A percentile compares a stretch with the other conserved stretches of the same genome.
These are phyloP conservation scores for Penicillium sp. DNA, from an alignment of 2,329 filamentous ascomycete species.

Conservation along the genomic window DNA sequence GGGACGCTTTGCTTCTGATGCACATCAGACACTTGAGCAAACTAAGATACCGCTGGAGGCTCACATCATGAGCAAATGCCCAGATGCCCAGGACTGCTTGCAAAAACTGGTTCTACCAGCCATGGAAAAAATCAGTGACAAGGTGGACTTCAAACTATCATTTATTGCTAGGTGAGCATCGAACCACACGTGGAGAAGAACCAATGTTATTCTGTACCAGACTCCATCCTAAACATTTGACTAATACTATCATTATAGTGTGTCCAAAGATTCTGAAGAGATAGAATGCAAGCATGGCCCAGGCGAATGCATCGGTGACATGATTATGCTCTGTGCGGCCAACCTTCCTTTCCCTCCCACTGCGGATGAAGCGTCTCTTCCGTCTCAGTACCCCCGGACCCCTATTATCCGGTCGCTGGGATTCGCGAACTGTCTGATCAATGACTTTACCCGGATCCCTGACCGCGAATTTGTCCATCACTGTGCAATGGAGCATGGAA, in stretches of 20 bases:
- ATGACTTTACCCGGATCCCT: constrained; percentile 74
- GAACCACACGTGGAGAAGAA: background rate
- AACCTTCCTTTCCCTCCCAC: constrained; percentile 53
- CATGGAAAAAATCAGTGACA: constrained; percentile 77
- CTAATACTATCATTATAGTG: constrained; percentile 39
- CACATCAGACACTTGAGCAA: background rate
- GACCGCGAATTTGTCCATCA: constrained; percentile 73
- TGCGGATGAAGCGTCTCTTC: constrained; percentile 16
- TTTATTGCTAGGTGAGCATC: constrained; percentile 74
- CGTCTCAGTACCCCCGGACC: constrained; percentile 62
- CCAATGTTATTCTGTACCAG: background rate
- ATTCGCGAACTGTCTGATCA: constrained; percentile 86
- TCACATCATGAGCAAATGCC: constrained; percentile 97
- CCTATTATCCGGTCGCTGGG: constrained; percentile 80
- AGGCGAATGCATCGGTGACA: constrained; percentile 88
- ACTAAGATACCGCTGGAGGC: constrained; percentile 73
- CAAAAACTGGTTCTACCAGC: constrained; percentile 75
- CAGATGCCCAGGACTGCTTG: constrained; percentile 82
- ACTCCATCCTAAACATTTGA: background rate
- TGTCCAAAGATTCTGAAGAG: constrained; percentile 71
- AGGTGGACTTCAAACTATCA: constrained; percentile 86
- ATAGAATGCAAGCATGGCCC: constrained; percentile 88
- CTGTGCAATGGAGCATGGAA: constrained; percentile 86
- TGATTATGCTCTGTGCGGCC: constrained; percentile 86
- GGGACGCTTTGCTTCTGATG: background rate